phyloP scores from a whole-genome alignment of 139 green algal genomes.

The Zygnema cylindricum region DNA sequence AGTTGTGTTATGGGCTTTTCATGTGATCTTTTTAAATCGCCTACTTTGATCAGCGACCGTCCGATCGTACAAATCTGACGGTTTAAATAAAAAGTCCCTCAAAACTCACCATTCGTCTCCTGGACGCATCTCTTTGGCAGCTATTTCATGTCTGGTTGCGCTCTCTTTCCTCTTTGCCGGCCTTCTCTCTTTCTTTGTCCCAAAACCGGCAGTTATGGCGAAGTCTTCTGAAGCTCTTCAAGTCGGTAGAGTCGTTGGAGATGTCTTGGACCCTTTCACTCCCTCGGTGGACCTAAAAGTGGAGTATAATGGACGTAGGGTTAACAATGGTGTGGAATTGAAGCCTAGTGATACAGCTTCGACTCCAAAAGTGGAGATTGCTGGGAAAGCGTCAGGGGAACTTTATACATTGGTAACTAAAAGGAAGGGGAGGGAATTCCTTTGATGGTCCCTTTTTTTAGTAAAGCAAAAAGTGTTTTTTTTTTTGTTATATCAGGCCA shows the following conservation, averaged over 20 bases:
- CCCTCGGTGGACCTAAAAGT: slow-evolving; percentile 38
- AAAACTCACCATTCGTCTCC: too few relatives aligned
- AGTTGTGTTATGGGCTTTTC: too few relatives aligned
- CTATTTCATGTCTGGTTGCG: too few relatives aligned
- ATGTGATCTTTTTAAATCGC: too few relatives aligned
- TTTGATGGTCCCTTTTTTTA: background rate
- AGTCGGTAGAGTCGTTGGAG: slow-evolving; percentile 27
- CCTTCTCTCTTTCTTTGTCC: too few relatives aligned
- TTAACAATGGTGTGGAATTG: slow-evolving; percentile 36
- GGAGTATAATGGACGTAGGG: slow-evolving; percentile 4
- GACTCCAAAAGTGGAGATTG: slow-evolving; percentile 16
- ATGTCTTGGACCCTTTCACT: slow-evolving; percentile 41
- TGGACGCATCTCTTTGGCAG: too few relatives aligned
- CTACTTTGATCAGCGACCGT: too few relatives aligned
- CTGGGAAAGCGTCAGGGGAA: background rate
- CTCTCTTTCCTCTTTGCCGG: too few relatives aligned
- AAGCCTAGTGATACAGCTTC: slow-evolving; percentile 19
- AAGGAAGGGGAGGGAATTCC: background rate
- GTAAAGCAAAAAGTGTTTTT: background rate
- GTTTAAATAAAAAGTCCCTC: too few relatives aligned
- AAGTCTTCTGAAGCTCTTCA: slow-evolving; percentile 17
- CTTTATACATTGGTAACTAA: slow-evolving; percentile 42
- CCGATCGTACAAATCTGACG: too few relatives aligned
- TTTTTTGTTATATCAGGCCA: background rate
- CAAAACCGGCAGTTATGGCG: slow-evolving; percentile 23